Percentiles rank a stretch among this genome's conserved stretches.
phyloP scores from a whole-genome alignment of 2,329 filamentous ascomycete genomes.

The Neoascochyta sp. region DNA sequence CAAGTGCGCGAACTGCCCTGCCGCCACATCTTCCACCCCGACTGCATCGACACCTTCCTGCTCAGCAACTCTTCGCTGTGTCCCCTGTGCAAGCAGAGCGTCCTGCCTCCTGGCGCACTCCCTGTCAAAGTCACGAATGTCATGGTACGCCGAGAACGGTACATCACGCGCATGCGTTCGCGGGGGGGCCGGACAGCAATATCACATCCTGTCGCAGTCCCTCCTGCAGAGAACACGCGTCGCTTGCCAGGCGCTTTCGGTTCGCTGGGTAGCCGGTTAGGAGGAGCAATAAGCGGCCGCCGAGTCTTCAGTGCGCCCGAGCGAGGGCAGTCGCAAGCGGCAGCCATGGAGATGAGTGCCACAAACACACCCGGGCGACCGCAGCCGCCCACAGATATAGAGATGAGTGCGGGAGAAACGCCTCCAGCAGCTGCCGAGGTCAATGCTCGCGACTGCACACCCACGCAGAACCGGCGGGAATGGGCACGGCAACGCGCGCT shows the following conservation, averaged over 20 bases:
- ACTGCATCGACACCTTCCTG: constrained; percentile 86
- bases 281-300: constrained; percentile 20
- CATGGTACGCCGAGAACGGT: constrained; percentile 79
- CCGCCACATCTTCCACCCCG: constrained; percentile 87
- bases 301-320: constrained; percentile 33
- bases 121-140: constrained; percentile 61
- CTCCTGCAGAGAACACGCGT: constrained; percentile 2
- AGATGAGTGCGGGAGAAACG: neutral
- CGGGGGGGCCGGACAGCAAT: constrained; percentile 26
- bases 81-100: constrained; percentile 82
- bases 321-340: constrained; percentile 12
- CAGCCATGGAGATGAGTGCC: constrained; percentile 33
- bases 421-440: constrained; percentile 4
- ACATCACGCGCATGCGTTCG: constrained; percentile 59
- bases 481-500: constrained; percentile 47
- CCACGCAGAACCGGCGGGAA: constrained; percentile 37
- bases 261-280: constrained; percentile 24
- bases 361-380: constrained; percentile 1
- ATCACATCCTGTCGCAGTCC: neutral
- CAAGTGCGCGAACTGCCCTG: constrained; percentile 83
- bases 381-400: neutral
- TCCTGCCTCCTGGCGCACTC: constrained; percentile 63
- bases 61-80: constrained; percentile 77
- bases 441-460: constrained; percentile 8
- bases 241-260: constrained; percentile 14